Evolutionary conservation across 192 early-diverging fungal genomes (phyloP), one percentile per base, ranked within the genome.

Genomic region (Coemansia sp.): DNA sequence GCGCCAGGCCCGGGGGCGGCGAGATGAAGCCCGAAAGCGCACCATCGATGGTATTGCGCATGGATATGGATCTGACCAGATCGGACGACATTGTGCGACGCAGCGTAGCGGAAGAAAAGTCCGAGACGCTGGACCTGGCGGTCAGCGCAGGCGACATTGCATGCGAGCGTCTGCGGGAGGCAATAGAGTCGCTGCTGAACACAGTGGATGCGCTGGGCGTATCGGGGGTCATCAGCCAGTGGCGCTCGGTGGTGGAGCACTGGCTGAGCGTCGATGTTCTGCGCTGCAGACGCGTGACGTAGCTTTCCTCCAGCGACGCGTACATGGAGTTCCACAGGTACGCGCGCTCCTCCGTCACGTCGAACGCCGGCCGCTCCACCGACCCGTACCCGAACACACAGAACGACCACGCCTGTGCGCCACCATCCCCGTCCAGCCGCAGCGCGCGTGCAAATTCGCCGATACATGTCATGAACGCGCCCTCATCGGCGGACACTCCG

Each of bases 231-330:
- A 60, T 57, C 44, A 68, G 66, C 75, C 75, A 79, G 55, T 65
- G 75, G 28, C 75, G 65, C 66, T 79, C 75, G 10, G 75, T 79
- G 4, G 75, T 79, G 25, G 75, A 72, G 60, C 75, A 79, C 66
- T 79, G 75, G 59, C 75, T 79, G 33, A 79, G 63, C 25, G 75
- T 65, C 34, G 75, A 79, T 14, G 70, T 61, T 15, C 75, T 65
- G 5, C 70, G 55, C 54, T 61, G 66, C 53, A 50, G 19, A 4
- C 59, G 11, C 27, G 61, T 33, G 7, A 20, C 58, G 47, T 42
- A 38, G 48, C n/a, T 57, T 17, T 38, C 33, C 34, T 50, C 55
- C 50, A 28, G 33, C 47, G 31, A 34, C 30, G 17, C 20, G 23
- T 57, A 33, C 15, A 30, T 23, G 8, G 31, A 20, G 10, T 55